These are phyloP conservation scores for Globisporangium parvum DNA, from an alignment of 352 stramenopile genomes.

Conservation along the genomic window DNA sequence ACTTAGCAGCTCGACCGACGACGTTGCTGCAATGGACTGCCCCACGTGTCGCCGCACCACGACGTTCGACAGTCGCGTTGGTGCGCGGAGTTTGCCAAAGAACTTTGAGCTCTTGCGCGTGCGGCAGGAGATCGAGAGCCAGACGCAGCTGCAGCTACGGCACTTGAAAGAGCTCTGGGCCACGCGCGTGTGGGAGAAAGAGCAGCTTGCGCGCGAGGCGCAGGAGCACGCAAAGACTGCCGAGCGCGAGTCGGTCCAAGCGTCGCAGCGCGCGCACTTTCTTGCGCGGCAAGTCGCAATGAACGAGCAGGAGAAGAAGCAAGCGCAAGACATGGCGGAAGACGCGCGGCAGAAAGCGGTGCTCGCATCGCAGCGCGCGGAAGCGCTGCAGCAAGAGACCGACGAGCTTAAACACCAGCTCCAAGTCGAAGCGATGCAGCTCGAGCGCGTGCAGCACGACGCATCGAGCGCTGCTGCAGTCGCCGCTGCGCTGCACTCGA, in stretches of 20 bases:
- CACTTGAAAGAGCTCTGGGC: slow-evolving; percentile 47
- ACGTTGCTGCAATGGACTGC: slow-evolving; percentile 47
- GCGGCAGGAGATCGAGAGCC: slow-evolving; percentile 74
- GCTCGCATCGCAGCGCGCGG: slow-evolving; percentile 57
- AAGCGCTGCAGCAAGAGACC: slow-evolving; percentile 68
- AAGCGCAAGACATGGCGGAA: slow-evolving; percentile 59
- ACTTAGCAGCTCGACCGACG: slow-evolving; percentile 12
- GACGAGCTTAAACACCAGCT: slow-evolving; percentile 69
- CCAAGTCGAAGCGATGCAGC: slow-evolving; percentile 58
- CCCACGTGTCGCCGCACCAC: slow-evolving; percentile 66
- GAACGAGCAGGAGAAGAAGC: slow-evolving; percentile 77
- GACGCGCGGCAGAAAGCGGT: slow-evolving; percentile 55
- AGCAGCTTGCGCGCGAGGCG: slow-evolving; percentile 57
- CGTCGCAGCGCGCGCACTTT: slow-evolving; percentile 55
- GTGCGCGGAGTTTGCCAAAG: slow-evolving; percentile 63
- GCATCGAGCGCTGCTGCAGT: slow-evolving; percentile 58
- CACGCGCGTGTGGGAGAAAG: slow-evolving; percentile 67
- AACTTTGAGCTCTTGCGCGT: slow-evolving; percentile 83
- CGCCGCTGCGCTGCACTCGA: slow-evolving; percentile 60
- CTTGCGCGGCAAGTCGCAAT: slow-evolving; percentile 76
- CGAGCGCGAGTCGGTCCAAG: slow-evolving; percentile 69
- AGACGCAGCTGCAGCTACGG: slow-evolving; percentile 51
- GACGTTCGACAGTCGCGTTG: slow-evolving; percentile 29
- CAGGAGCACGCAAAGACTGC: slow-evolving; percentile 64
- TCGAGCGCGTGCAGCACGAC: slow-evolving; percentile 66